phyloP scores from a whole-genome alignment of 1,284 basidiomycete genomes.

The Ceratobasidium sp. region DNA sequence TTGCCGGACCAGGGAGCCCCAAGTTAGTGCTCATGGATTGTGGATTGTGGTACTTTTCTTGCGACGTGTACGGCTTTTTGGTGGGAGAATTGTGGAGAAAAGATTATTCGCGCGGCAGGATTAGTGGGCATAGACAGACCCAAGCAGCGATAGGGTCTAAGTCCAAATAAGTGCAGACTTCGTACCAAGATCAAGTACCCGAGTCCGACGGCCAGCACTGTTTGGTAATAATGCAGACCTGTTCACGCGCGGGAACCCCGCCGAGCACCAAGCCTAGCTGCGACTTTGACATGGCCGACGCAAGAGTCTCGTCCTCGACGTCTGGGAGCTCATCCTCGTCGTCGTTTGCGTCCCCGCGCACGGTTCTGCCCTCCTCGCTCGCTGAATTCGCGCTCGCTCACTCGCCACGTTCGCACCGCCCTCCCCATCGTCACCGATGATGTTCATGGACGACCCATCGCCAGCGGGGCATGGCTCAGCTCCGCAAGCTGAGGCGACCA shows the following conservation, averaged over 20 bases:
- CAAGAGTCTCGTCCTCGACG: neutral
- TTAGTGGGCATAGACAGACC: neutral
- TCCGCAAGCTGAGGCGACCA: conserved; percentile 41
- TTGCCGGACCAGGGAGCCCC: conserved; percentile 92
- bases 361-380: conserved; percentile 31
- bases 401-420: conserved; percentile 41
- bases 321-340: conserved; percentile 13
- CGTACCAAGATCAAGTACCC: neutral
- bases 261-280: neutral
- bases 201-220: neutral
- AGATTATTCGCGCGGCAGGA: neutral
- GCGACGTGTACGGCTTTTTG: too few relatives aligned
- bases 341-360: conserved; percentile 37
- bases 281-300: conserved; percentile 2
- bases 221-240: neutral
- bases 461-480: too few relatives aligned
- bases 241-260: neutral
- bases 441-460: conserved; percentile 42
- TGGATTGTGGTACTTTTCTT: too few relatives aligned
- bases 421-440: conserved; percentile 41
- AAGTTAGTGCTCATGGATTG: too few relatives aligned
- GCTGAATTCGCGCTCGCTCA: conserved; percentile 40
- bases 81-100: too few relatives aligned
- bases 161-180: conserved; percentile 5
- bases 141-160: conserved; percentile 20